phyloP scores from a whole-genome alignment of 139 green algal genomes.

The Auxenochlorella pyrenoidosa region DNA sequence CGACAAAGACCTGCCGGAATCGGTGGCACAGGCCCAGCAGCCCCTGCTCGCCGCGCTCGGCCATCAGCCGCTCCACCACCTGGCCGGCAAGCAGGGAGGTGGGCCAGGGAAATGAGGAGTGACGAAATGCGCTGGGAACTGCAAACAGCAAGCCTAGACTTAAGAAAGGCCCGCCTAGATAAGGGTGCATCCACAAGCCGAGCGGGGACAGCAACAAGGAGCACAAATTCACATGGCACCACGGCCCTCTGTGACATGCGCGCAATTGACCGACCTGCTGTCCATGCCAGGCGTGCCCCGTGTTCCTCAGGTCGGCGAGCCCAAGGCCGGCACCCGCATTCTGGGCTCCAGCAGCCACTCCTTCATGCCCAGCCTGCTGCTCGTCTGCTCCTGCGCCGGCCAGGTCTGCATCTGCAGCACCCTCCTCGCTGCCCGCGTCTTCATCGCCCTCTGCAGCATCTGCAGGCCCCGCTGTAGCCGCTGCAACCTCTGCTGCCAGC shows the following conservation, averaged over 20 bases:
- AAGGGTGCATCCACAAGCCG: background rate
- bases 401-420: background rate
- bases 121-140: too few relatives aligned
- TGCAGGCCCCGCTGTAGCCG: background rate
- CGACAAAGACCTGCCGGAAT: conserved; percentile 74
- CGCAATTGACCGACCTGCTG: conserved; percentile 27
- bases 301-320: background rate
- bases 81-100: background rate
- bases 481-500: conserved; percentile 23
- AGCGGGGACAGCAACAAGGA: too few relatives aligned
- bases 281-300: conserved; percentile 75
- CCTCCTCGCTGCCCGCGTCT: background rate
- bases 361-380: background rate
- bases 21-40: conserved; percentile 58
- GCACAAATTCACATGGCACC: too few relatives aligned
- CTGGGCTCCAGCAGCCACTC: background rate
- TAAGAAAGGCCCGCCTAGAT: too few relatives aligned
- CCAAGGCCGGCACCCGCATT: background rate
- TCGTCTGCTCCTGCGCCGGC: too few relatives aligned
- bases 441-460: background rate
- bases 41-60: conserved; percentile 56
- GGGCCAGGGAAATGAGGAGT: too few relatives aligned
- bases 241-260: too few relatives aligned
- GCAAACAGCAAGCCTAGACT: too few relatives aligned
- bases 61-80: conserved; percentile 62